Evolutionary conservation across 2,329 filamentous ascomycete genomes (phyloP), one percentile per base, ranked within the genome.

Genomic region (Phaeosphaeria sp.): DNA sequence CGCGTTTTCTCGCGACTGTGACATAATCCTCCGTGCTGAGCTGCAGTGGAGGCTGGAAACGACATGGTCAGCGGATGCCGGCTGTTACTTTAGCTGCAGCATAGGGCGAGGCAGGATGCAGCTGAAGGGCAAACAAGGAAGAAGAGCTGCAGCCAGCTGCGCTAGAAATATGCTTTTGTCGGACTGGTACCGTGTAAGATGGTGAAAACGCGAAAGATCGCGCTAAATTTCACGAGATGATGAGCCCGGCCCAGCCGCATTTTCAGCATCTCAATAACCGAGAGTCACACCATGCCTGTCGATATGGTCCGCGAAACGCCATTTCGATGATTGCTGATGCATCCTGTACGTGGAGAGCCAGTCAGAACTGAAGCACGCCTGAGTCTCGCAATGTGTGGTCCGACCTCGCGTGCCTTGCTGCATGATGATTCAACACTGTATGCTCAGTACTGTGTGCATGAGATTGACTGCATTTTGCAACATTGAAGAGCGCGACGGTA

Each of bases 1-100:
- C 72, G 72, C 73, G 71, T 64, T 61, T 57, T 60, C 53, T 73
- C 73, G 72, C 67, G 73, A 66, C 65, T 61, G 68, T 72, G 68
- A 70, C 64, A 67, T 65, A 64, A 67, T 63, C 56, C 30, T 52
- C 58, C 66, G 61, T 67, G 65, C 61, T 64, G 56, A 65, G 60
- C 53, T 63, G 61, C 57, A 65, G 63, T 51, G 57, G 63, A 66
- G 65, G 61, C 61, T 67, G 61, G 58, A 60, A 48, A 53, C 61
- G 56, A 58, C 60, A 64, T 57, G 59, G 61, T 66, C 51, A 55
- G 59, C 67, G 67, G 69, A 63, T 59, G 64, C 57, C 71, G 72
- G 72, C 67, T 63, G 55, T 52, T 57, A 59, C 51, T 50, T 60
- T 72, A 73, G 72, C 66, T 72, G 71, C 71, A 72, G 67, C 59